Base-by-base conservation (phyloP, 352 stramenopile genomes). In the Phytophthora aleatoria region DNA sequence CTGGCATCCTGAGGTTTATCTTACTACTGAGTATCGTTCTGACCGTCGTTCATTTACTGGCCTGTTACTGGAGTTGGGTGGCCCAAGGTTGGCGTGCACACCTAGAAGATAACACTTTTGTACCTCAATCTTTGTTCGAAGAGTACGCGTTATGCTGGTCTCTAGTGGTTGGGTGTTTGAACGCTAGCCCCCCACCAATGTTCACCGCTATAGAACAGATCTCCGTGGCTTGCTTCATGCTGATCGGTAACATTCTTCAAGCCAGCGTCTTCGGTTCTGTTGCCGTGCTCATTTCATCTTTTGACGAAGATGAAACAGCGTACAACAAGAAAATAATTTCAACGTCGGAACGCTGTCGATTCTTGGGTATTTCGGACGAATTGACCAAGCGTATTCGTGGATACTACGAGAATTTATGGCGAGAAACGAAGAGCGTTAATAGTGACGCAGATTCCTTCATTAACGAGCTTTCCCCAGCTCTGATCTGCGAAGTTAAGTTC, bases 401-500 rank as follows among this genome's bases (percentile, higher is more conserved):
- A 2, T 91, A 86, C 57, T 91, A 89, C 33, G 82, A 91, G 50
- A 84, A 89, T 57, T 50, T 91, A 13, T 91, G 86, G 57, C 74
- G 80, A 9, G 82, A 91, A 48, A 91, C 80, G 0, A 85, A 86
- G 47, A 89, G 76, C 36, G 60, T 87, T n/a, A 87, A 63, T 24
- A 66, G 72, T 13, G 83, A 91, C 20, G 80, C 78, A 3, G 81
- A 92, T 63, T 58, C 83, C 5, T 92, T 92, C 36, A 92, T 91
- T 61, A 89, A 87, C 50, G 84, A 92, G 43, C 54, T 92, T 5
- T 91, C 81, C 5, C 81, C 80, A 0, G 80, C 83, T 11, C 65
- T 92, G 8, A 83, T 88, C 31, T 89, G 81, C 56, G 85, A 93
- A 50, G 71, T 93, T 41, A 93, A 90, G 45, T 91, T 92, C 64